Conservation (phyloP, 78 protist genomes). For the Chrysochromulina parva region DNA sequence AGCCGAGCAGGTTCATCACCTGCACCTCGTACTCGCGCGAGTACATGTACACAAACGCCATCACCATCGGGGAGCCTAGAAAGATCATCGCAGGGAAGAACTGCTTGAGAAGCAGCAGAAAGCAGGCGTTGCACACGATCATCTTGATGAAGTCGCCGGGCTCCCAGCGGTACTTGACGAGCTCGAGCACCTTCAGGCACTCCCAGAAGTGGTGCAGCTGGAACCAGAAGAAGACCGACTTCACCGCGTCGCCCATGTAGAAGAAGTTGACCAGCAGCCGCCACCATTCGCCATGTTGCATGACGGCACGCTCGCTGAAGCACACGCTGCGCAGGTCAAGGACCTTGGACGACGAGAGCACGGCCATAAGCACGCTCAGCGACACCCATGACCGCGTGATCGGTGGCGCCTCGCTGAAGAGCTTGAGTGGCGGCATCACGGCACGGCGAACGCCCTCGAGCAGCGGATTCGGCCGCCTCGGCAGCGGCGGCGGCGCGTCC, state of each 20-base stretch:
- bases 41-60: not conserved
- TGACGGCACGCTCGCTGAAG: not conserved
- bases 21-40: not conserved
- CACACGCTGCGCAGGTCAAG: not conserved
- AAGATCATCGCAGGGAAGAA: not conserved
- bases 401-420: not conserved
- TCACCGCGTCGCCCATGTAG: not conserved
- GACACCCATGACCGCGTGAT: conserved; percentile 5
- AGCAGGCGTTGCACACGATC: not conserved
- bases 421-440: not conserved
- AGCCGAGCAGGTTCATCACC: not conserved
- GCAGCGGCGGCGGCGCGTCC: too few relatives aligned
- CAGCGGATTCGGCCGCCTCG: not conserved
- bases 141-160: not conserved
- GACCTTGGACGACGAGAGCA: not conserved
- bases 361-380: not conserved
- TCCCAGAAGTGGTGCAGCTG: conserved; percentile 16
- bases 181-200: conserved; percentile 13
- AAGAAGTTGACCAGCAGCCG: not conserved
- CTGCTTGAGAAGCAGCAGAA: not conserved
- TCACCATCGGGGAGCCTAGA: not conserved
- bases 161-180: conserved; percentile 9
- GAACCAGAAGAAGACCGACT: not conserved
- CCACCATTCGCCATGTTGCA: conserved; percentile 7
- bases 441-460: not conserved